phyloP scores from a whole-genome alignment of 2,329 filamentous ascomycete genomes.

The Talaromyces sp. region DNA sequence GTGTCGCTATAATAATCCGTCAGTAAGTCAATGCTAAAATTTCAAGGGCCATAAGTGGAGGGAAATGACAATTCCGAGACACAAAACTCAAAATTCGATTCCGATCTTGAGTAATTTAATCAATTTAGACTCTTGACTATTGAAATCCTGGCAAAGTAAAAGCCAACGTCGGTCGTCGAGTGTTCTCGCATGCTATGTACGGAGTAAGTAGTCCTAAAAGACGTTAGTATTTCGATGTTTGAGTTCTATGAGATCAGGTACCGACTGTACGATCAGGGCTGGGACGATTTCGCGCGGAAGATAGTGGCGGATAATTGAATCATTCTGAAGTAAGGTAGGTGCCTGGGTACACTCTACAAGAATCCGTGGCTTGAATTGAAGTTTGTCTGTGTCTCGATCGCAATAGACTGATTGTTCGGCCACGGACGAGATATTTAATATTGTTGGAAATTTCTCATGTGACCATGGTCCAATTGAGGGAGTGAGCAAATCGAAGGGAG shows the following conservation, averaged over 20 bases:
- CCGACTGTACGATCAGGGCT: neutral
- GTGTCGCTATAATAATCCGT: neutral
- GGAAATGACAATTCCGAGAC: neutral
- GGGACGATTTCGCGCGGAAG: neutral
- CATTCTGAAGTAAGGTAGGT: neutral
- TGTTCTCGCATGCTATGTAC: neutral
- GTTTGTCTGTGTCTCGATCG: neutral
- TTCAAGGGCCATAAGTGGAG: neutral
- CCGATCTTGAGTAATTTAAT: neutral
- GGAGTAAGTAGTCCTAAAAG: neutral
- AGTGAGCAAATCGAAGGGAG: neutral
- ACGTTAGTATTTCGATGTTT: neutral
- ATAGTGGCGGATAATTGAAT: neutral
- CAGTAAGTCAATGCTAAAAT: neutral
- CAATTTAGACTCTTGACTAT: constrained; percentile 6
- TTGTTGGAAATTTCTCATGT: neutral
- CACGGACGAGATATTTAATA: neutral
- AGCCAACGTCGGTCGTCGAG: neutral
- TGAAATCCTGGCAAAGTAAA: constrained; percentile 4
- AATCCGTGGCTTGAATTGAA: neutral
- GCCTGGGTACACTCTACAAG: neutral
- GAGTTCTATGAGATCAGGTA: neutral
- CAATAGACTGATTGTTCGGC: neutral
- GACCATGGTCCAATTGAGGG: neutral
- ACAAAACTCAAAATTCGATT: neutral